Conservation (phyloP, 257 asterid species). For the Haberlea rhodopensis region DNA sequence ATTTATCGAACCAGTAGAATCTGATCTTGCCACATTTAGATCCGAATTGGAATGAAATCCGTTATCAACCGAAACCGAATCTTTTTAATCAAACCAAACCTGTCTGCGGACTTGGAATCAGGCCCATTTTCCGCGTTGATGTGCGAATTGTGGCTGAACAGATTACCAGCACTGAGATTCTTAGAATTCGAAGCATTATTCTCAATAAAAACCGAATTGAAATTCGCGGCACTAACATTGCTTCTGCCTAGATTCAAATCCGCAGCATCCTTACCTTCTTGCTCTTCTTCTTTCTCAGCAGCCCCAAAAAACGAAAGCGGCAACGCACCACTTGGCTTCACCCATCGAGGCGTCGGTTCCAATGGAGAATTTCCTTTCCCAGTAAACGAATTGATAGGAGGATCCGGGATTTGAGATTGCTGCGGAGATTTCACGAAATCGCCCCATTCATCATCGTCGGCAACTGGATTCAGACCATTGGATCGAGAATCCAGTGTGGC, state of each 20-base stretch:
- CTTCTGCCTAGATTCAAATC: conserved; percentile 28
- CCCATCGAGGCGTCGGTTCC: conserved; percentile 37
- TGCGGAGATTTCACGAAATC: conserved; percentile 64
- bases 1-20: conserved; percentile 28
- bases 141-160: conserved; percentile 35
- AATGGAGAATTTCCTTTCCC: conserved; percentile 7
- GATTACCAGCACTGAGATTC: conserved; percentile 34
- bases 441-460: conserved; percentile 76
- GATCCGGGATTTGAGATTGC: conserved; percentile 36
- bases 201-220: conserved; percentile 15
- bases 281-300: conserved; percentile 44
- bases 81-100: conserved; percentile 14
- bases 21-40: conserved; percentile 30
- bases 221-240: conserved; percentile 17
- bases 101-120: conserved; percentile 23
- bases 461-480: conserved; percentile 28
- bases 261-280: conserved; percentile 18
- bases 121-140: conserved; percentile 28
- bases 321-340: conserved; percentile 68
- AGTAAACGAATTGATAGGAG: conserved; percentile 21
- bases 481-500: conserved; percentile 28
- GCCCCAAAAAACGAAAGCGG: conserved; percentile 74
- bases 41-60: conserved; percentile 29
- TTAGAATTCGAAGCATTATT: conserved; percentile 27
- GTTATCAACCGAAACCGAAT: conserved; percentile 30